Percentiles rank a stretch among this genome's conserved stretches.
phyloP scores from a whole-genome alignment of 257 asterid species.

The Capsicum chinense region DNA sequence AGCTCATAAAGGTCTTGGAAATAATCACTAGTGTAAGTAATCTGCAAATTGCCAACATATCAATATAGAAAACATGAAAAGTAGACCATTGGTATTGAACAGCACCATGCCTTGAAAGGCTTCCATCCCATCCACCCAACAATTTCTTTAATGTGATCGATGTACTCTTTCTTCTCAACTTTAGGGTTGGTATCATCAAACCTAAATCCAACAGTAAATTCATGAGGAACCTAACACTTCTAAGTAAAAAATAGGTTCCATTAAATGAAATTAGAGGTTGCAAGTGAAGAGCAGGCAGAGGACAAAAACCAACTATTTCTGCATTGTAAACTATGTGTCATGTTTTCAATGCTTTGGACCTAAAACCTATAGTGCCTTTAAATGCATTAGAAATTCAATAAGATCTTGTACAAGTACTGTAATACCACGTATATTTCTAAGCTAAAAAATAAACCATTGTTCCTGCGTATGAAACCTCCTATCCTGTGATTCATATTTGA shows the following conservation, averaged over 20 bases:
- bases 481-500: too few relatives aligned
- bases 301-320: neutral
- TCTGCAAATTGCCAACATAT: slow-evolving; percentile 49
- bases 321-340: neutral
- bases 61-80: slow-evolving; percentile 27
- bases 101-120: slow-evolving; percentile 73
- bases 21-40: slow-evolving; percentile 91
- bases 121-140: slow-evolving; percentile 99
- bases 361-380: neutral
- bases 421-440: too few relatives aligned
- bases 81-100: neutral
- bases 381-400: neutral
- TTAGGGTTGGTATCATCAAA: slow-evolving; percentile 97
- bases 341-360: neutral
- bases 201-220: slow-evolving; percentile 43
- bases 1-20: slow-evolving; percentile 88
- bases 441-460: too few relatives aligned
- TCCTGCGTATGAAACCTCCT: too few relatives aligned
- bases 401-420: neutral
- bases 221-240: neutral
- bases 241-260: neutral
- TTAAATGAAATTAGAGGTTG: neutral
- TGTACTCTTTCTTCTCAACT: slow-evolving; percentile 95
- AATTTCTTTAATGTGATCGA: slow-evolving; percentile 88
- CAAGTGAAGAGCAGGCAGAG: neutral